These are phyloP conservation scores for Skeletonema grethae DNA, from an alignment of 108 stramenopile species.

Conservation along the genomic window DNA sequence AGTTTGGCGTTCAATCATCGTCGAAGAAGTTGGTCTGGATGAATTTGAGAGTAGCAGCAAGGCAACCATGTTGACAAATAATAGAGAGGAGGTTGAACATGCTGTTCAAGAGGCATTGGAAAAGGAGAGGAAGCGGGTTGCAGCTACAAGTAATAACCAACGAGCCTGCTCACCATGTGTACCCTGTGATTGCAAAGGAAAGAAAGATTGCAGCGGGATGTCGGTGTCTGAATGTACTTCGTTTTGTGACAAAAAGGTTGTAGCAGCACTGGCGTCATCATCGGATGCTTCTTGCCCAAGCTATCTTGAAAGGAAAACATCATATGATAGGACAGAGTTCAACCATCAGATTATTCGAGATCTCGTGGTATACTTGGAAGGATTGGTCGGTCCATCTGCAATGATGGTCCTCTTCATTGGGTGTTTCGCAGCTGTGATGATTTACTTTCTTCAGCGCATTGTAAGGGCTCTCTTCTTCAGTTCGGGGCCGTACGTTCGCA, in stretches of 20 bases:
- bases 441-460: constrained; percentile 19
- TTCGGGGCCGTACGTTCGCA: constrained; percentile 25
- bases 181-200: constrained; percentile 26
- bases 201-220: constrained; percentile 11
- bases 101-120: constrained; percentile 54
- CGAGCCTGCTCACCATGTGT: constrained; percentile 21
- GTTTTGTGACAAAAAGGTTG: constrained; percentile 25
- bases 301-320: neutral
- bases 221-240: constrained; percentile 20
- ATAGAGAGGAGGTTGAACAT: constrained; percentile 40
- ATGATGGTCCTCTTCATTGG: constrained; percentile 29
- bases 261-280: constrained; percentile 5
- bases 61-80: constrained; percentile 40
- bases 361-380: constrained; percentile 11
- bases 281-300: constrained; percentile 6
- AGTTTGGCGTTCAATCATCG: constrained; percentile 74
- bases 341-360: constrained; percentile 11
- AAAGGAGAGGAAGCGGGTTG: constrained; percentile 47
- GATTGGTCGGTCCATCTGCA: constrained; percentile 24
- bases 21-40: constrained; percentile 82
- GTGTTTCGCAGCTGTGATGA: constrained; percentile 13
- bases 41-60: constrained; percentile 62
- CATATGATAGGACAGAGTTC: neutral
- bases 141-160: neutral
- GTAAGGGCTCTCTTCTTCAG: constrained; percentile 24